Percentiles rank a stretch among this genome's conserved stretches.
Conservation (phyloP, 306 rosid species). For the Cucumis cinereus region DNA sequence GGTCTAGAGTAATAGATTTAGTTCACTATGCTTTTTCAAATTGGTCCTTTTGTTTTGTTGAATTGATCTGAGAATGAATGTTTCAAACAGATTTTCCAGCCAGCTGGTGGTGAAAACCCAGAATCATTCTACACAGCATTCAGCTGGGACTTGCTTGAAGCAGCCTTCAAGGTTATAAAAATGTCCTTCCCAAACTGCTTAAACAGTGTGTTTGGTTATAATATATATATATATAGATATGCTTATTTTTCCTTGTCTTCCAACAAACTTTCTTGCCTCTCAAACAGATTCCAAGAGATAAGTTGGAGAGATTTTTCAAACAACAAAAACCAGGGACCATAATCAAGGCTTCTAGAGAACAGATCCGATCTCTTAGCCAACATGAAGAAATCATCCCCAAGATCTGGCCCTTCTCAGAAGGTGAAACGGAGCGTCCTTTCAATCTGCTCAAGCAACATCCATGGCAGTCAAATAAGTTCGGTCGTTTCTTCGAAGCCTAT, state of each 20-base stretch:
- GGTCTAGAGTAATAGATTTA: no score
- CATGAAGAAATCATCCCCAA: background rate
- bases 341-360: slow-evolving; percentile 26
- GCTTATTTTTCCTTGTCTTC: background rate
- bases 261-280: background rate
- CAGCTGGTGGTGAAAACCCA: slow-evolving; percentile 34
- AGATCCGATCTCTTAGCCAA: slow-evolving; percentile 27
- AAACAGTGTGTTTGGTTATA: background rate
- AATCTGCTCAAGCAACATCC: slow-evolving; percentile 32
- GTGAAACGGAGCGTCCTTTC: slow-evolving; percentile 22
- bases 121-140: slow-evolving; percentile 55
- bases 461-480: slow-evolving; percentile 32
- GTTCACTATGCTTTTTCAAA: no score
- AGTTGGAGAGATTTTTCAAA: slow-evolving; percentile 30
- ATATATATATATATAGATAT: background rate
- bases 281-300: slow-evolving; percentile 18
- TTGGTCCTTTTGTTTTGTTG: background rate
- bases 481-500: slow-evolving; percentile 31
- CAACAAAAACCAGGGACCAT: slow-evolving; percentile 35
- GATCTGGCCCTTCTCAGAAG: slow-evolving; percentile 47
- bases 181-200: background rate
- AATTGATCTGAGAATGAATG: background rate
- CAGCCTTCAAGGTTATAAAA: slow-evolving; percentile 35
- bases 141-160: slow-evolving; percentile 47
- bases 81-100: slow-evolving; percentile 27